Base-by-base conservation (phyloP, 2,329 filamentous ascomycete species). In the Colletotrichum caudatum region DNA sequence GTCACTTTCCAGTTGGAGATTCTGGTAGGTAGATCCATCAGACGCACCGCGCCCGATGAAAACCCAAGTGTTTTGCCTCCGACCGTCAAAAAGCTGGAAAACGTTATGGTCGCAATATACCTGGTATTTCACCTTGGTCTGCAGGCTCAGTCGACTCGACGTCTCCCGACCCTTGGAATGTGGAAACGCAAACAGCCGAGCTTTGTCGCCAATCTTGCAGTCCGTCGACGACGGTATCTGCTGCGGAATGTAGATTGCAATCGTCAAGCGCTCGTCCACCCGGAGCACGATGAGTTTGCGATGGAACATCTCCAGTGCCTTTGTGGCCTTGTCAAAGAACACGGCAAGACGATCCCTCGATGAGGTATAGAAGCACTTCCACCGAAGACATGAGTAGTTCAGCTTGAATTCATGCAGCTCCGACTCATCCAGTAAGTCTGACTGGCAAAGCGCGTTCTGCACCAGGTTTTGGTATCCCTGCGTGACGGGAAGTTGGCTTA, bases 181-280 rank as follows among this genome's bases (percentile, higher is more conserved):
- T 33, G 81, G 76, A 67, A 84, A 81, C 1, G 80, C 81, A 72
- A 84, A 81, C 2, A 84, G 73, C 12, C 80, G 77, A 1, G 81
- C 81, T 26, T 58, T 72, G 68, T 76, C 74, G 53, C 81, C 78
- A 8, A 84, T 80, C n/a, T 76, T 63, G 44, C 72, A 77, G 57
- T 84, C 82, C 48, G 77, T 76, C 3, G 78, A 74, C 41, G 65
- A 74, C 23, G 74, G 75, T 16, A 83, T 77, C 71, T 80, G 80
- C 64, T 76, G 70, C 9, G 82, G 81, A 20, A 83, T 74, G 67
- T 84, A 83, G 39, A 84, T 80, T 18, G 78, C 81, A 12, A 84
- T 46, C 1, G 80, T 80, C 18, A 84, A 74, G 16, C 82, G 78
- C 23, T 82, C 78, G 66, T 82, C 76, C 20, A 81, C 74, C 6